Evolutionary conservation across 2,329 filamentous ascomycete species (phyloP), one percentile per base, ranked within the genome.

Genomic region (Monilinia fructigena): DNA sequence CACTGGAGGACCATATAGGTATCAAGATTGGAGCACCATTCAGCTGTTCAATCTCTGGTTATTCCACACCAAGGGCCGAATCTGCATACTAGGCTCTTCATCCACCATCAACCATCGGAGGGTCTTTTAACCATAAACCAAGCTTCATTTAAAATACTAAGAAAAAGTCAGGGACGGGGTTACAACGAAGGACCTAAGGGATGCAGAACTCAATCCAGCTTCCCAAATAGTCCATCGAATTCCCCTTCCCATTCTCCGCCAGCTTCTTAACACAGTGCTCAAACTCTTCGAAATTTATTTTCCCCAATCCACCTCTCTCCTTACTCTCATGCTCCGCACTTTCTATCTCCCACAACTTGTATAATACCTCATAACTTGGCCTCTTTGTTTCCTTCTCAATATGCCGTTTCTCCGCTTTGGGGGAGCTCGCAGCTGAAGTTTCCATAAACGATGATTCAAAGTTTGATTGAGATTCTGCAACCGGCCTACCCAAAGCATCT

Each of bases 151-250:
- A 23, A 4, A 18, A 50, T 20, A 14, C 58, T 61, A 61, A 40
- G 58, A 26, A 52, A 60, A 61, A 11, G 7, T 50, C n/a, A 61
- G 45, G 58, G 45, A 12, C 50, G 18, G 31, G 58, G 35, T 35
- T 23, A 23, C 23, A 54, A 45, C 52, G 52, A 63, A 47, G 12
- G 14, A 42, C 62, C 28, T 68, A 76, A 31, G 86, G 86, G 71
- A 89, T 88, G 76, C 86, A 89, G 76, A 89, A 88, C 76, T 97
- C 93, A 77, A 97, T 91, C 94, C 94, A 98, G 73, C 87, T 91
- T 68, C 91, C 91, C 56, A 97, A 82, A 77, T 97, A 94, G 71
- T 91, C 90, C 68, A 93, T 82, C 63, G 89, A 80, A 74, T 87
- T 86, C 18, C 83, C 84, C 38, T 81, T 79, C 31, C 86, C 85